These are phyloP conservation scores for Cladosporium sp. DNA, from an alignment of 2,329 filamentous ascomycete genomes.

Conservation along the genomic window DNA sequence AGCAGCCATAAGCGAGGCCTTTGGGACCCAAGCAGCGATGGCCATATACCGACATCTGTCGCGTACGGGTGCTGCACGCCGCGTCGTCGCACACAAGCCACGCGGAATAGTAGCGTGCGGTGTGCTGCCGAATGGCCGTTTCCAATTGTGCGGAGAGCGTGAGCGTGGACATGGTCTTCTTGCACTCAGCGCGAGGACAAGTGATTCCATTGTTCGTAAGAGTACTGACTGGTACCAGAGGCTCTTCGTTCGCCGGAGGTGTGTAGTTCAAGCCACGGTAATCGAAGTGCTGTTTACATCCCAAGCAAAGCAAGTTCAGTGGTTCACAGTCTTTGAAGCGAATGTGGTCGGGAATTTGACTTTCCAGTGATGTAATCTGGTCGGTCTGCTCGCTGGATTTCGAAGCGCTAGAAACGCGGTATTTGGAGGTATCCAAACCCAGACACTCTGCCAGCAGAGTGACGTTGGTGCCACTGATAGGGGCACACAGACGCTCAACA, in stretches of 20 bases:
- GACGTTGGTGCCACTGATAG: conserved; percentile 89
- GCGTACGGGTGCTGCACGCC: conserved; percentile 80
- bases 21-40: conserved; percentile 84
- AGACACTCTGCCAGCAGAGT: conserved; percentile 88
- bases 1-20: conserved; percentile 79
- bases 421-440: conserved; percentile 86
- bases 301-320: conserved; percentile 75
- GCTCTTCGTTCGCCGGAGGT: conserved; percentile 30
- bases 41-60: conserved; percentile 92
- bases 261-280: conserved; percentile 71
- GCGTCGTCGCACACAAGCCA: conserved; percentile 90
- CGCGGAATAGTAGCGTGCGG: conserved; percentile 84
- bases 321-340: conserved; percentile 82
- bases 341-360: conserved; percentile 86
- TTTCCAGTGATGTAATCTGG: conserved; percentile 88
- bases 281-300: conserved; percentile 68
- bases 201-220: conserved; percentile 73
- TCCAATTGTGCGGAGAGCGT: conserved; percentile 86
- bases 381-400: conserved; percentile 55
- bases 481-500: conserved; percentile 94
- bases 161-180: conserved; percentile 64
- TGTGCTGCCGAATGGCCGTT: conserved; percentile 73
- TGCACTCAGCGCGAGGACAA: conserved; percentile 67
- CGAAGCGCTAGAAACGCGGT: conserved; percentile 66
- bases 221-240: conserved; percentile 49